These are phyloP conservation scores for Sporobolomyces phaffii DNA, from an alignment of 768 basidiomycete genomes.

Conservation along the genomic window DNA sequence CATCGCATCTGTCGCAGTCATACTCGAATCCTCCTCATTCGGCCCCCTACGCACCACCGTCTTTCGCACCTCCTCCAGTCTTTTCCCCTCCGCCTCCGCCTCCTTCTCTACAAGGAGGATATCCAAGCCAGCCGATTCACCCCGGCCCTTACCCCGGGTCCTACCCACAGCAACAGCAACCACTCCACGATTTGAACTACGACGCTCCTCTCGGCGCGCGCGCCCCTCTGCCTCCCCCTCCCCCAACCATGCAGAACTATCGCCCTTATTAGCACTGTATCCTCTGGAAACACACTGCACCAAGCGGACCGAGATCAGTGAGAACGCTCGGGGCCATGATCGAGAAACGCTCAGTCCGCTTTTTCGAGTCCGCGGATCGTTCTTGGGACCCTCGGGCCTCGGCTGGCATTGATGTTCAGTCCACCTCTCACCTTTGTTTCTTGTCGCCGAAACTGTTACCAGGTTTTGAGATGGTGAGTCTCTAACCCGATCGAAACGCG, in stretches of 20 bases:
- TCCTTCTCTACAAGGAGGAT: slow-evolving; percentile 1
- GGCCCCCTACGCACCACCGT: background rate
- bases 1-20: background rate
- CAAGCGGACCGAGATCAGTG: no score
- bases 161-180: background rate
- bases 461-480: background rate
- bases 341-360: no score
- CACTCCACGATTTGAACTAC: background rate
- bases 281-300: background rate
- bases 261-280: background rate
- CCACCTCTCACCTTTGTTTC: no score
- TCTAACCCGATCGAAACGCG: no score
- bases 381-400: no score
- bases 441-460: no score
- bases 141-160: background rate
- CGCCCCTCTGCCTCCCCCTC: slow-evolving; percentile 4
- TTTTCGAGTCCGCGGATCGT: no score
- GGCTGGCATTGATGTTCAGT: no score
- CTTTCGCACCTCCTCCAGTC: slow-evolving; percentile 6
- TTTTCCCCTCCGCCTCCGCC: slow-evolving; percentile 26
- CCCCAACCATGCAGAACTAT: slow-evolving; percentile 3
- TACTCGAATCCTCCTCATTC: slow-evolving; percentile 2
- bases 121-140: background rate
- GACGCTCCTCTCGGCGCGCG: background rate
- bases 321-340: no score